phyloP scores from a whole-genome alignment of 1,139 yeast genomes.

The Candida pseudoviswanathii region DNA sequence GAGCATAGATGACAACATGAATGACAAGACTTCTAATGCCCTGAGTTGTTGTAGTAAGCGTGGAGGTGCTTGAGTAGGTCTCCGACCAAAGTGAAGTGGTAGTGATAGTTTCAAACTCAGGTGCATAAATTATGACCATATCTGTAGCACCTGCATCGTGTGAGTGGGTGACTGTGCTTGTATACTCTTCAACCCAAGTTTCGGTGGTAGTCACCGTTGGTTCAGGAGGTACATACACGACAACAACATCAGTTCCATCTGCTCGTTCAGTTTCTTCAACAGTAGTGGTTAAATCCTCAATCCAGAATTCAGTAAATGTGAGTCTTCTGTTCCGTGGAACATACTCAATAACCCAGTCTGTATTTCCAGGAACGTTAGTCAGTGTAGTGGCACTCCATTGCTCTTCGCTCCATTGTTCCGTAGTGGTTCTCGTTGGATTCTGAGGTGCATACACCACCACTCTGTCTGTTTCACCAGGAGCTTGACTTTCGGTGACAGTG shows the following conservation, averaged over 20 bases:
- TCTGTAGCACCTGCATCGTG: neutral
- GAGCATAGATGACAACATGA: slow-evolving; percentile 14
- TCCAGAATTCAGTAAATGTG: slow-evolving; percentile 11
- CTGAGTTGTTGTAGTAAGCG: too few species aligned
- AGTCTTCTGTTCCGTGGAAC: slow-evolving; percentile 12
- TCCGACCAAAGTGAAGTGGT: too few species aligned
- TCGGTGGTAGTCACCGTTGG: slow-evolving; percentile 16
- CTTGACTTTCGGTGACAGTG: slow-evolving; percentile 12
- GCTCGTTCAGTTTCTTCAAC: slow-evolving; percentile 6
- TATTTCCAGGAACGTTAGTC: neutral
- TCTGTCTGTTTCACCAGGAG: slow-evolving; percentile 8
- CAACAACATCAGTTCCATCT: slow-evolving; percentile 18
- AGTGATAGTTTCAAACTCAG: slow-evolving; percentile 11
- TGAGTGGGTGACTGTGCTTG: neutral
- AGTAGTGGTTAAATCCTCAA: slow-evolving; percentile 15
- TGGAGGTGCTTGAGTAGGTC: too few species aligned
- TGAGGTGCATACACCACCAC: slow-evolving; percentile 19
- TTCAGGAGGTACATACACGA: slow-evolving; percentile 20
- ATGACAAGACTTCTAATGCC: too few species aligned
- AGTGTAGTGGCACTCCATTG: slow-evolving; percentile 5
- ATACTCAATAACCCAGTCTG: neutral
- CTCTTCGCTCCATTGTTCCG: slow-evolving; percentile 12
- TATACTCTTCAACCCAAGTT: slow-evolving; percentile 7
- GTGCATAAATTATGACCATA: slow-evolving; percentile 7
- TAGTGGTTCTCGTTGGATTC: slow-evolving; percentile 10